These are phyloP conservation scores for Ramaria rubella DNA, from an alignment of 768 basidiomycete species.

Conservation along the genomic window DNA sequence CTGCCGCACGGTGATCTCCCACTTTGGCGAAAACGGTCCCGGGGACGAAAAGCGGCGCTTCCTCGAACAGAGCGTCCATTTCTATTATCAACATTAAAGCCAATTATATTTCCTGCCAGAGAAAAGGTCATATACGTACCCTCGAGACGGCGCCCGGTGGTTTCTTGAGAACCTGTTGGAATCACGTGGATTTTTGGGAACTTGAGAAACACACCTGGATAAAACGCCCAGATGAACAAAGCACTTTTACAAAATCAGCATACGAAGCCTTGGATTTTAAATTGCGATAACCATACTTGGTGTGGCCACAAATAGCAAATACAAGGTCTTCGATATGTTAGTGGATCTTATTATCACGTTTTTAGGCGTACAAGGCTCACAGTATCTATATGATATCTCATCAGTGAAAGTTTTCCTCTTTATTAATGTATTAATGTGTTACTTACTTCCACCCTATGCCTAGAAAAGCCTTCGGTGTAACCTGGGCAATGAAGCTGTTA, in stretches of 20 bases:
- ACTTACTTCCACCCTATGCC: conserved; percentile 38
- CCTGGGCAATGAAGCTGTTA: conserved; percentile 39
- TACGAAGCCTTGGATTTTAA: background rate
- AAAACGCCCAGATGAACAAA: conserved; percentile 39
- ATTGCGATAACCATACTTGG: conserved; percentile 29
- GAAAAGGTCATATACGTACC: conserved; percentile 18
- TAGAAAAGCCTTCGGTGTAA: conserved; percentile 35
- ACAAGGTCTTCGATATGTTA: conserved; percentile 31
- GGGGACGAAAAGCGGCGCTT: conserved; percentile 34
- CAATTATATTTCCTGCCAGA: too few species aligned
- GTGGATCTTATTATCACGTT: background rate
- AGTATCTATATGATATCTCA: conserved; percentile 21
- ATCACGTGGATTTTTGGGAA: background rate
- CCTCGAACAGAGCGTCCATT: conserved; percentile 38
- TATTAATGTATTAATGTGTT: background rate
- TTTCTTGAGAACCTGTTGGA: conserved; percentile 25
- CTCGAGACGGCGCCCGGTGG: conserved; percentile 37
- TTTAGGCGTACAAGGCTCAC: conserved; percentile 19
- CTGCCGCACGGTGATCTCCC: conserved; percentile 30
- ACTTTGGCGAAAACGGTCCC: conserved; percentile 31
- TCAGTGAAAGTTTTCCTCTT: too few species aligned
- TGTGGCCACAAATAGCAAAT: conserved; percentile 40
- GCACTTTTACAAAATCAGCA: conserved; percentile 21
- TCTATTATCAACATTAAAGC: conserved; percentile 28
- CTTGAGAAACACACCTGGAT: conserved; percentile 25